A percentile compares a stretch with the other conserved stretches of the same genome.
Conservation (phyloP, 805 yeast genomes). For the Yarrowia osloensis region DNA sequence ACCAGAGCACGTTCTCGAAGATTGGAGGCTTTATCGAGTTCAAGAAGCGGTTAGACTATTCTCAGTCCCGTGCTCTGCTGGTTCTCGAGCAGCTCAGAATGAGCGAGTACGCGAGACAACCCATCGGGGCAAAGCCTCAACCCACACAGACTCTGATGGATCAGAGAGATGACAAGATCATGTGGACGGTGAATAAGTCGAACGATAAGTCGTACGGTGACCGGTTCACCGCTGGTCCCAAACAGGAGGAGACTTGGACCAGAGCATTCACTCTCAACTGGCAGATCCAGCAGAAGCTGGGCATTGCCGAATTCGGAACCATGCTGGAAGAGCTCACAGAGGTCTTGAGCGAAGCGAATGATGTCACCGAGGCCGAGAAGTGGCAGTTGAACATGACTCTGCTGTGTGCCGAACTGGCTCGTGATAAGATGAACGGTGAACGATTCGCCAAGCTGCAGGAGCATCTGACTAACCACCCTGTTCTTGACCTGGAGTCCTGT, state of each 20-base stretch:
- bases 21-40: conserved; percentile 66
- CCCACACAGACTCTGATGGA: conserved; percentile 41
- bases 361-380: not conserved
- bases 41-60: conserved; percentile 22
- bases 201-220: conserved; percentile 38
- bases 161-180: conserved; percentile 59
- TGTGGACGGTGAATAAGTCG: conserved; percentile 55
- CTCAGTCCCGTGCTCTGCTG: conserved; percentile 5
- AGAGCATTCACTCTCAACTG: conserved; percentile 43
- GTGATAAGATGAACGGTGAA: conserved; percentile 2
- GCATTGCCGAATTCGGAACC: conserved; percentile 21
- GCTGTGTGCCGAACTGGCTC: not conserved
- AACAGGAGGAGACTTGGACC: conserved; percentile 41
- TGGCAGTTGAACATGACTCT: conserved; percentile 2
- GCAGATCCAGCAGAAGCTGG: conserved; percentile 37
- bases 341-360: not conserved
- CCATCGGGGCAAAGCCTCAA: conserved; percentile 6
- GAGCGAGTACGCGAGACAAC: conserved; percentile 16
- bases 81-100: conserved; percentile 18
- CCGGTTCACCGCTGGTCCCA: conserved; percentile 39
- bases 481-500: not conserved
- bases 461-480: not conserved
- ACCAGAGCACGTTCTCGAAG: conserved; percentile 63
- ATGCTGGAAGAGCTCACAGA: not conserved
- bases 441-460: conserved; percentile 32